Percentiles rank a stretch among this genome's conserved stretches.
phyloP scores from a whole-genome alignment of 192 early-diverging fungal genomes.

The Backusella tarrabulga region DNA sequence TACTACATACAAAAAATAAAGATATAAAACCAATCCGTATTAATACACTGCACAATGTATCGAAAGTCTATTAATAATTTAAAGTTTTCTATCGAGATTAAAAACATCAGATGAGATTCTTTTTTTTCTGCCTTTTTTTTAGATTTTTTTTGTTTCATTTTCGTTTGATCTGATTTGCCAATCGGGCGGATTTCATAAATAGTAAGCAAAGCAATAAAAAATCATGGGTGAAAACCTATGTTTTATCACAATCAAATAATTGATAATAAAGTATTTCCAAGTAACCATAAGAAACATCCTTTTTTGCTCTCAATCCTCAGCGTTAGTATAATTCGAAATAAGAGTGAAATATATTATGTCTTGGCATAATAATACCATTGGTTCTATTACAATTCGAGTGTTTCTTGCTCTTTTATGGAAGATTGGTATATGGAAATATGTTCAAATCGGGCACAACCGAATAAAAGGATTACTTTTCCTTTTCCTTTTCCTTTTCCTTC shows the following conservation, averaged over 20 bases:
- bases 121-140: background rate
- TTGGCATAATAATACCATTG: constrained; percentile 2
- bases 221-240: background rate
- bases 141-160: background rate
- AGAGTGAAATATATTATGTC: background rate
- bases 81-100: background rate
- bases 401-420: background rate
- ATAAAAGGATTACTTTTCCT: background rate
- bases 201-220: background rate
- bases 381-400: background rate
- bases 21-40: background rate
- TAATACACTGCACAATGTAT: background rate
- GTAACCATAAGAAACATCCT: background rate
- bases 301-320: background rate
- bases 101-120: too few relatives aligned
- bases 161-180: too few relatives aligned
- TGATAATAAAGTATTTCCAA: background rate
- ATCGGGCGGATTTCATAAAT: too few relatives aligned
- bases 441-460: background rate
- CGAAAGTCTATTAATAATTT: background rate
- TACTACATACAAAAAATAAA: background rate
- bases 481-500: background rate
- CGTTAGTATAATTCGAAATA: background rate
- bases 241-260: background rate
- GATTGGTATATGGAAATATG: background rate